phyloP scores from a whole-genome alignment of 2,329 filamentous ascomycete species.

The Grosmannia serpens region DNA sequence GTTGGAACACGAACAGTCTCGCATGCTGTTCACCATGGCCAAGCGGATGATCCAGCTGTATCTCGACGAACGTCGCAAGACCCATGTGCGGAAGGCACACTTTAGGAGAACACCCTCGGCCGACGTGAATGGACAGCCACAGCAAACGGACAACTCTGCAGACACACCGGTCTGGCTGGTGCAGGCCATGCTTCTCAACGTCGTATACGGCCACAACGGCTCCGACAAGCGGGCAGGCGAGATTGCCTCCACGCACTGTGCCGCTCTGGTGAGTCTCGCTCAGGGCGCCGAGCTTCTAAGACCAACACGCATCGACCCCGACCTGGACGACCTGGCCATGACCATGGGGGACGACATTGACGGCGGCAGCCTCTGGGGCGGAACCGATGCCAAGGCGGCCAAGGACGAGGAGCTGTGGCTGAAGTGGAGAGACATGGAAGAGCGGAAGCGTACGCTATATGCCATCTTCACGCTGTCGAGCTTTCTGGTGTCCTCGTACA shows the following conservation, averaged over 20 bases:
- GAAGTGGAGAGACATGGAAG: constrained; percentile 77
- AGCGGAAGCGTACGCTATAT: constrained; percentile 86
- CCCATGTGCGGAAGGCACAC: constrained; percentile 59
- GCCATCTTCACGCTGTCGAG: constrained; percentile 87
- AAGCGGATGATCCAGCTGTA: constrained; percentile 94
- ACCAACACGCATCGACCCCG: constrained; percentile 31
- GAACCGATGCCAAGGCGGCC: constrained; percentile 22
- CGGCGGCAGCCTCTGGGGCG: constrained; percentile 27
- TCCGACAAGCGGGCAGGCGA: constrained; percentile 84
- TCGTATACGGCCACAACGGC: constrained; percentile 91
- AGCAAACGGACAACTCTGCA: constrained; percentile 31
- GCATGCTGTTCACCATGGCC: constrained; percentile 79
- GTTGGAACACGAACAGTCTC: constrained; percentile 65
- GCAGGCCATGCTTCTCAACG: constrained; percentile 91
- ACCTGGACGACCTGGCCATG: constrained; percentile 37
- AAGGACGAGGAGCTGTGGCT: constrained; percentile 70
- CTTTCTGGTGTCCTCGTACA: constrained; percentile 82
- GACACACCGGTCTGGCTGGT: constrained; percentile 89
- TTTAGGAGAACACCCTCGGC: constrained; percentile 38
- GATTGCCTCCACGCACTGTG: constrained; percentile 85
- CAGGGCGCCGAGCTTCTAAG: constrained; percentile 67
- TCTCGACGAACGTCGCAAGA: constrained; percentile 79
- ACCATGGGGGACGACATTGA: constrained; percentile 41
- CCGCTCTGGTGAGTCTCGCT: constrained; percentile 80
- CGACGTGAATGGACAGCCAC: constrained; percentile 15